Percentiles rank a stretch among this genome's conserved stretches.
Conservation (phyloP, 352 stramenopile species). For the Phytophthora tentaculata region DNA sequence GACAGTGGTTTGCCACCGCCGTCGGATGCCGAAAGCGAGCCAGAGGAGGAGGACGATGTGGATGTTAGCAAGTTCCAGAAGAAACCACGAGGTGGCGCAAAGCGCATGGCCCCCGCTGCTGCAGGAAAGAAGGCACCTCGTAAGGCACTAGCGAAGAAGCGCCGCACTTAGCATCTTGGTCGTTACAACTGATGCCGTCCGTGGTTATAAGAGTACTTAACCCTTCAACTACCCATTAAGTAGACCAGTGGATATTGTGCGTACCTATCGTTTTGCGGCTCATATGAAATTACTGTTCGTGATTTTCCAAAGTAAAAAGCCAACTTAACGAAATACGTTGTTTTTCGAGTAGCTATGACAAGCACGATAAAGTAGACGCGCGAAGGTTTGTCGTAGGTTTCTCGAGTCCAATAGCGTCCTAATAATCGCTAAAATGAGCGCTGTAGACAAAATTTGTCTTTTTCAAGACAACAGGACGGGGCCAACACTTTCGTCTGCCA, state of each 20-base stretch:
- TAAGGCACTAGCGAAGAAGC: constrained; percentile 68
- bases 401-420: too few relatives aligned
- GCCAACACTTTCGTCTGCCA: too few relatives aligned
- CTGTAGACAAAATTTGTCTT: too few relatives aligned
- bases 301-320: constrained; percentile 13
- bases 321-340: too few relatives aligned
- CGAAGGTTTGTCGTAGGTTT: too few relatives aligned
- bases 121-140: constrained; percentile 53
- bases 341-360: too few relatives aligned
- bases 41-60: constrained; percentile 64
- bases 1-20: constrained; percentile 56
- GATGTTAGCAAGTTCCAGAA: constrained; percentile 88
- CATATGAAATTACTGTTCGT: constrained; percentile 19
- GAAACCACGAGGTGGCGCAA: constrained; percentile 58
- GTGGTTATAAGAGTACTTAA: too few relatives aligned
- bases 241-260: constrained; percentile 25
- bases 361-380: too few relatives aligned
- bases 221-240: too few relatives aligned
- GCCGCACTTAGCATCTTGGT: constrained; percentile 34
- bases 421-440: too few relatives aligned
- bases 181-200: not conserved
- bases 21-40: constrained; percentile 79
- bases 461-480: too few relatives aligned
- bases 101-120: constrained; percentile 58
- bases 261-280: constrained; percentile 30